phyloP scores from a whole-genome alignment of 202 grass and related monocot genomes.

The Zizania palustris region DNA sequence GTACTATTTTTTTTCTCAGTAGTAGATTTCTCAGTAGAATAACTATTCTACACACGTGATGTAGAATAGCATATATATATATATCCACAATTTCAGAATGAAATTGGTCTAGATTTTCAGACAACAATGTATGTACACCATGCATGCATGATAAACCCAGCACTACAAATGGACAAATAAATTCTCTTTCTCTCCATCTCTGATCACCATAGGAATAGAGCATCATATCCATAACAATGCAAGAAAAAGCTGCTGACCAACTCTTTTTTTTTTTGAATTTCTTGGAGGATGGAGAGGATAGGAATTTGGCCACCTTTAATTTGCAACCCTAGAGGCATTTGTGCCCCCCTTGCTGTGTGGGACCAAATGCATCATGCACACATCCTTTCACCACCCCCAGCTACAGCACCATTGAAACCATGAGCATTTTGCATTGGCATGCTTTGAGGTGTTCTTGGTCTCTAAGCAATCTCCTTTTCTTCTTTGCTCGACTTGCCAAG shows the following conservation, averaged over 20 bases:
- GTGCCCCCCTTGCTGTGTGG: slow-evolving; percentile 28
- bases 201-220: background rate
- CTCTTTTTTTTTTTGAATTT: slow-evolving; percentile 44
- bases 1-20: too few species aligned
- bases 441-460: slow-evolving; percentile 43
- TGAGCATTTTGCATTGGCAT: slow-evolving; percentile 36
- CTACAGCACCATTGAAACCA: slow-evolving; percentile 28
- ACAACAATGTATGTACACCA: too few species aligned
- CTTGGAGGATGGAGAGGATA: background rate
- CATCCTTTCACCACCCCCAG: background rate
- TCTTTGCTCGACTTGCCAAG: slow-evolving; percentile 39
- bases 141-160: background rate
- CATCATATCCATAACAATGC: slow-evolving; percentile 39
- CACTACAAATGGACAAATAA: too few species aligned
- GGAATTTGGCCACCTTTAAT: slow-evolving; percentile 36
- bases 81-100: too few species aligned
- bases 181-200: background rate
- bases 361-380: background rate
- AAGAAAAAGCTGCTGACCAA: slow-evolving; percentile 36
- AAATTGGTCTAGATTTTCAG: too few species aligned
- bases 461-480: slow-evolving; percentile 34
- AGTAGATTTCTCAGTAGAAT: too few species aligned
- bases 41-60: too few species aligned
- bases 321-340: slow-evolving; percentile 10
- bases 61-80: too few species aligned